Percentiles rank a stretch among this genome's conserved stretches.
These are phyloP conservation scores for Ulmus americana DNA, from an alignment of 331 rosid genomes.

Conservation along the genomic window DNA sequence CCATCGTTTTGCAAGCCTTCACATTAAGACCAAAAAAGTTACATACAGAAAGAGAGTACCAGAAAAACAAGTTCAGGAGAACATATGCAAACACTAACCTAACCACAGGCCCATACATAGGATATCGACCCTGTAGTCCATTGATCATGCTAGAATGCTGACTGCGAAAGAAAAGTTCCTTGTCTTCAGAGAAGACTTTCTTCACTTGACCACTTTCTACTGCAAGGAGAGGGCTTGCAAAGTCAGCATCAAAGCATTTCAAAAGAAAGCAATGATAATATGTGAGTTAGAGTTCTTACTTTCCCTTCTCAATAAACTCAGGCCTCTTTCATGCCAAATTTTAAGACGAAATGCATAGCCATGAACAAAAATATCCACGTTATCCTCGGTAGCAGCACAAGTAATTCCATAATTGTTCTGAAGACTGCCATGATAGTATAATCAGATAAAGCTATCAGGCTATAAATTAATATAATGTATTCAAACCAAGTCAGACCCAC, in stretches of 20 bases:
- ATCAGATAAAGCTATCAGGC: slow-evolving; percentile 23
- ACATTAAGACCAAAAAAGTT: slow-evolving; percentile 20
- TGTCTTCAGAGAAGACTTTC: slow-evolving; percentile 54
- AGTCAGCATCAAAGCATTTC: slow-evolving; percentile 4
- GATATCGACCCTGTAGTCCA: slow-evolving; percentile 71
- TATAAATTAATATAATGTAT: slow-evolving; percentile 9
- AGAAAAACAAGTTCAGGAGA: slow-evolving; percentile 13
- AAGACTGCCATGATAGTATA: slow-evolving; percentile 56
- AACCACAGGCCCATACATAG: slow-evolving; percentile 71
- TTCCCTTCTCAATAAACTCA: slow-evolving; percentile 54
- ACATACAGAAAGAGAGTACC: slow-evolving; percentile 25
- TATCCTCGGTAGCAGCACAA: slow-evolving; percentile 67
- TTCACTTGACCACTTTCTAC: slow-evolving; percentile 49
- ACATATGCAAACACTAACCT: slow-evolving; percentile 48
- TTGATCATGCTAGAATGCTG: slow-evolving; percentile 90
- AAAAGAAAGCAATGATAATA: not conserved
- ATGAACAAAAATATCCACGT: slow-evolving; percentile 65
- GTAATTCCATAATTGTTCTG: slow-evolving; percentile 65
- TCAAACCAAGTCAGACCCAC: slow-evolving; percentile 31
- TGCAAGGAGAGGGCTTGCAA: slow-evolving; percentile 27
- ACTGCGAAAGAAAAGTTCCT: slow-evolving; percentile 53
- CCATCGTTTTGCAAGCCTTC: slow-evolving; percentile 96
- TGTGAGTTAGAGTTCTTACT: slow-evolving; percentile 38
- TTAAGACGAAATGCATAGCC: slow-evolving; percentile 94
- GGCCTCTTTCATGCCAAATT: slow-evolving; percentile 92